Evolutionary conservation across 2,329 filamentous ascomycete genomes (phyloP).

Genomic region (Neopestalotiopsis rosae): DNA sequence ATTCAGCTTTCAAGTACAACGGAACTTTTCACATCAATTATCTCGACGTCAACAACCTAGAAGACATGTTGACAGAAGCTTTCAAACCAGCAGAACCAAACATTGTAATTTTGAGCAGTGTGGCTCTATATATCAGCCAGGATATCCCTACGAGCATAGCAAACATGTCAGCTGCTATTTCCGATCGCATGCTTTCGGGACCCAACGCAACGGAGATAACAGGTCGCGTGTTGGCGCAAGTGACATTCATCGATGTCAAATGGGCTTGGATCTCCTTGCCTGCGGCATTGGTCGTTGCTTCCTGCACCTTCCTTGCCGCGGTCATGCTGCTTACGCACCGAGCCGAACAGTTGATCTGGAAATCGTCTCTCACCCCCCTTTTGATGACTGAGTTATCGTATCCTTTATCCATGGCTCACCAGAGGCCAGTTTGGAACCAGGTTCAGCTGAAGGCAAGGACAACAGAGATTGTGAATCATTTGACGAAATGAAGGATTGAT

Average conservation of each 20-base stretch:
- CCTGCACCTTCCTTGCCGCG: not conserved
- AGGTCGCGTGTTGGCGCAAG: not conserved
- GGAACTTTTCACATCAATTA: not conserved
- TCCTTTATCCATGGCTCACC: not conserved
- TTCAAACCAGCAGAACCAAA: conserved; percentile 6
- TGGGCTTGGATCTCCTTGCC: conserved; percentile 14
- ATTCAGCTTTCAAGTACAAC: not conserved
- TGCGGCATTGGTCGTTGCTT: not conserved
- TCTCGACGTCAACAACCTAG: not conserved
- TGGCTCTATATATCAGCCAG: not conserved
- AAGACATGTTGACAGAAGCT: not conserved
- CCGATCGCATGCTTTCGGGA: conserved; percentile 8
- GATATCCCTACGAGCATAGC: not conserved
- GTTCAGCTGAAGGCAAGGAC: conserved; percentile 5
- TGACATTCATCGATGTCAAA: not conserved
- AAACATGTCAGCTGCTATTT: not conserved
- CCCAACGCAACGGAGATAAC: not conserved
- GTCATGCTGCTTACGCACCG: conserved; percentile 8
- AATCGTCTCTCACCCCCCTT: conserved; percentile 11
- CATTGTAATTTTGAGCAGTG: not conserved
- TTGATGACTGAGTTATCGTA: conserved; percentile 7
- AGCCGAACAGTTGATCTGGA: conserved; percentile 14
- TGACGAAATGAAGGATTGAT: not conserved
- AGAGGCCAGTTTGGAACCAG: conserved; percentile 3
- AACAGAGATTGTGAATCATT: conserved; percentile 9